Base-by-base conservation (phyloP, 1,139 yeast genomes). In the Saccharomyces hybrid region DNA sequence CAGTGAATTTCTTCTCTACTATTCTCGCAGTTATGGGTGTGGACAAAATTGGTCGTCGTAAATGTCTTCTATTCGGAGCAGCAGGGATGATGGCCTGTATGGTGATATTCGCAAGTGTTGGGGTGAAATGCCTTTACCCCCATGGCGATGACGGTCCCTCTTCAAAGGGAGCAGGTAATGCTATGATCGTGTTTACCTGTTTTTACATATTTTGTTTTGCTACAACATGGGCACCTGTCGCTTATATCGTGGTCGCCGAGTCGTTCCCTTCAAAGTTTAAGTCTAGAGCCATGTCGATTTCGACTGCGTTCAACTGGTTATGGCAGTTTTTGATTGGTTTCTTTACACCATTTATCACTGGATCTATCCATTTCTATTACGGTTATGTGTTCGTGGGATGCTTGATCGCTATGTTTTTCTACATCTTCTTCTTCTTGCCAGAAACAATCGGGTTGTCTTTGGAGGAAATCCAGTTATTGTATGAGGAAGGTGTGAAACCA, bases 331-430 rank as follows among this genome's bases (percentile, higher is more conserved):
- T 82, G 62, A 83, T 84, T 68, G 79, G 87, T 11, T 83, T 84
- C 76, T 83, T 82, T 74, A 83, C 89, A 56, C 88, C 89, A 56
- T 82, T 82, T 72, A 82, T 84, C 62, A 81, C 84, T 50, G 64
- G 63, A 53, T 75, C 75, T 38, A 59, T 63, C 55, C 60, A 60
- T 50, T 59, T 67, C 51, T 59, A 58, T 75, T 84, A 83, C 66
- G 90, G 91, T 60, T 85, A 80, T 64, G 88, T 84, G 53, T 85
- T 85, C 73, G 77, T 82, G 61, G 90, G 88, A 13, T 83, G 88
- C 71, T 75, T 78, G 65, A 62, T 80, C 55, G 78, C 82, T 66
- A 76, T 88, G 34, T 65, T 80, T 60, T 73, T 82, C 72, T 84
- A 82, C 60, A 85, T 82, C 54, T 83, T 76, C 75, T 80, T 83